phyloP scores from a whole-genome alignment of 306 rosid species.

The Neltuma alba region DNA sequence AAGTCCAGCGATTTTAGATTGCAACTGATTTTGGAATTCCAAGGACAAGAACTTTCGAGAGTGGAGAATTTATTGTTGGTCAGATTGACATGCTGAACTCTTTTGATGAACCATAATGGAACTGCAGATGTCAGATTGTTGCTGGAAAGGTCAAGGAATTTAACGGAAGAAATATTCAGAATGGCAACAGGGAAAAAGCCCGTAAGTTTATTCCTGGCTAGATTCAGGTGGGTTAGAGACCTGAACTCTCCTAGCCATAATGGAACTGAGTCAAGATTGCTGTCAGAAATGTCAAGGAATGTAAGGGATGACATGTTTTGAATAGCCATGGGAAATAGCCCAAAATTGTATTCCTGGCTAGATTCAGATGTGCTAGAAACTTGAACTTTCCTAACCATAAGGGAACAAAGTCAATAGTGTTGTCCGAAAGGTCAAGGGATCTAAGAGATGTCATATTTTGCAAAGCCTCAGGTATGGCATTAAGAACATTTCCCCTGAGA shows the following conservation, averaged over 20 bases:
- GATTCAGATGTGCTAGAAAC: not conserved
- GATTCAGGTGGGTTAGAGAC: not conserved
- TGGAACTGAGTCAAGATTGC: not conserved
- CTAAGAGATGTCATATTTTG: not conserved
- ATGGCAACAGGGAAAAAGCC: not conserved
- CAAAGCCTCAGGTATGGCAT: not conserved
- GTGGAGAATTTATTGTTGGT: not conserved
- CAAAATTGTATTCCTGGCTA: not conserved
- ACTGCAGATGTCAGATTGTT: not conserved
- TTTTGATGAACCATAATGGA: not conserved
- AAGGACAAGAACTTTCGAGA: not conserved
- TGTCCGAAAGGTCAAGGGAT: not conserved
- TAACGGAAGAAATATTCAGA: not conserved
- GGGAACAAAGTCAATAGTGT: not conserved
- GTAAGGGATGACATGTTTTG: not conserved
- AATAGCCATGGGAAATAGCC: not conserved
- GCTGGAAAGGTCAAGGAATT: not conserved
- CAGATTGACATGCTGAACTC: not conserved
- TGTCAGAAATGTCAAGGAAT: not conserved
- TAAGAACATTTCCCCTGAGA: not conserved
- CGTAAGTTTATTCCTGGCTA: not conserved
- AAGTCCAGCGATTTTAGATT: not conserved
- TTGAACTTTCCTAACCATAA: not conserved
- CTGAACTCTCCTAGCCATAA: not conserved
- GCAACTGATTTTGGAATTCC: not conserved